Evolutionary conservation across 108 stramenopile genomes (phyloP), one percentile per base, ranked within the genome.

Genomic region (Licmophora abbreviata): DNA sequence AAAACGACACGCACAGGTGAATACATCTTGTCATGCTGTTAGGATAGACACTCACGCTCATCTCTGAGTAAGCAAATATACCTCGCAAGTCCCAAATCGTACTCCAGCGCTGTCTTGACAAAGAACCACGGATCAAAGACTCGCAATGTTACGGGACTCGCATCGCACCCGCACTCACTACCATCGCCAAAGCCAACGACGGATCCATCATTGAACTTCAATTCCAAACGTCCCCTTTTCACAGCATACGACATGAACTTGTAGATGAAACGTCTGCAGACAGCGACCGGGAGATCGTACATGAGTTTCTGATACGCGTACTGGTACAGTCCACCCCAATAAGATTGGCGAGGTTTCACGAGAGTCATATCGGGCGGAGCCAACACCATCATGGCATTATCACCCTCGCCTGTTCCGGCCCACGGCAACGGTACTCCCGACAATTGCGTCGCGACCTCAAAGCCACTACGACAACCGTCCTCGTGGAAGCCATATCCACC

Each of bases 401-500:
- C 30, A 8, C 17, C 26, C 37, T 34, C 36, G 0, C 44, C 27
- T 4, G 0, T 11, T 11, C 12, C 12, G 0, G 40, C 76, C 93
- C 93, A 92, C 12, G 83, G 85, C 24, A 90, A 56, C 10, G 83
- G 69, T 20, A 69, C 61, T 7, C 64, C 67, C 9, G 78, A 70
- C 22, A 93, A 48, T 14, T 60, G 44, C 12, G 74, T 77, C 0
- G 88, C 91, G 25, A 85, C 92, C 21, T 82, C 69, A 44, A 94
- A 84, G 15, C 90, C 95, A 21, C 74, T 55, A 15, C 85, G 73
- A 47, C 93, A 81, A 46, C 92, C 96, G 65, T 97, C 97, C 64
- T 98, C 97, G 57, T 98, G 97, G 64, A 98, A 98, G 3, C 97
- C 97, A 60, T 94, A 92, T 30, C 96, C 96, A 38, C 57, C 53